These are phyloP conservation scores for Rhamnella rubrinervis DNA, from an alignment of 331 rosid genomes.

Conservation along the genomic window DNA sequence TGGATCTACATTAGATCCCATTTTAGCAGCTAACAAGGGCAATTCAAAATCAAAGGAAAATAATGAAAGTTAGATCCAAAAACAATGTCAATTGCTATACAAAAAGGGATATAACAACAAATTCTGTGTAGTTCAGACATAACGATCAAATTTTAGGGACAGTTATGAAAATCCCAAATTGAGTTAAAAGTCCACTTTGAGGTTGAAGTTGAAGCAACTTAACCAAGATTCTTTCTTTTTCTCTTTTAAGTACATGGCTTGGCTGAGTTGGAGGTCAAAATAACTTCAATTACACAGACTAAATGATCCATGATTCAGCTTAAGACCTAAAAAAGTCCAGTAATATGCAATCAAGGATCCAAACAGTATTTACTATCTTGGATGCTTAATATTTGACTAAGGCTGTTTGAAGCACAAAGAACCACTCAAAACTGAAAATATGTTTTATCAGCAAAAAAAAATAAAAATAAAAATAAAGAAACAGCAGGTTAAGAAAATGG, in stretches of 20 bases:
- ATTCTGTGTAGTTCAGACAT: not conserved
- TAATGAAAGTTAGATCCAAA: slow-evolving; percentile 10
- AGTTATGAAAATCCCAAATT: no score
- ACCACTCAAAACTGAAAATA: not conserved
- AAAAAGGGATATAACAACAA: not conserved
- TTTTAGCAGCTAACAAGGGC: slow-evolving; percentile 28
- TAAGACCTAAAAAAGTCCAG: not conserved
- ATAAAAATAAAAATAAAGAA: no score
- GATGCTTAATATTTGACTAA: not conserved
- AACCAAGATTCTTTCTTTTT: no score
- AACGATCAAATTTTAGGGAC: no score
- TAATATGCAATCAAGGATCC: not conserved
- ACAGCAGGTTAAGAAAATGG: not conserved
- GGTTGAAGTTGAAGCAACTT: no score
- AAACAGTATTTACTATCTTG: not conserved
- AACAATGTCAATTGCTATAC: not conserved
- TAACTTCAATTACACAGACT: no score
- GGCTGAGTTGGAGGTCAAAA: no score
- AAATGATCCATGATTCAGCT: no score
- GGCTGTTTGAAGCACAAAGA: not conserved
- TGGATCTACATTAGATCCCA: slow-evolving; percentile 68
- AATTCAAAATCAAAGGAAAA: slow-evolving; percentile 20
- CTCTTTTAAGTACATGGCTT: no score
- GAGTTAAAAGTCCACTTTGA: no score
- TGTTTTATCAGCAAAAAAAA: no score